phyloP scores from a whole-genome alignment of 2,329 filamentous ascomycete genomes.

The Pseudopithomyces maydicus region DNA sequence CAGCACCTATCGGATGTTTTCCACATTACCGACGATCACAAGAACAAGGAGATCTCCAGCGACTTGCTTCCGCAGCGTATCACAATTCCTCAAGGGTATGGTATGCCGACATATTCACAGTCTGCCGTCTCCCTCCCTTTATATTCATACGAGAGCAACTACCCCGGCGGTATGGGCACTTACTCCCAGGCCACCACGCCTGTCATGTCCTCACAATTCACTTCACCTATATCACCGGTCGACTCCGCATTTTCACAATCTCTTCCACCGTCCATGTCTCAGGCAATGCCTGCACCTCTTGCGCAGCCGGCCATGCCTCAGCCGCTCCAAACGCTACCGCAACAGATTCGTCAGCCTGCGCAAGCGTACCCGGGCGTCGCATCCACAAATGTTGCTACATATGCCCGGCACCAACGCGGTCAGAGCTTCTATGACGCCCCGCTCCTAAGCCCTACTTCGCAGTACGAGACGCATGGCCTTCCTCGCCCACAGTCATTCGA shows the following conservation, averaged over 20 bases:
- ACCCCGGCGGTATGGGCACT: constrained; percentile 11
- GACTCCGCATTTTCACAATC: not conserved
- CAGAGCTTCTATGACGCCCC: constrained; percentile 26
- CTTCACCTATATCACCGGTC: not conserved
- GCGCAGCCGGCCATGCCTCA: not conserved
- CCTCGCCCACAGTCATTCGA: constrained; percentile 33
- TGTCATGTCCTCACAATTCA: constrained; percentile 22
- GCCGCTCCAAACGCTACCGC: constrained; percentile 1
- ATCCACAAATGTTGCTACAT: constrained; percentile 15
- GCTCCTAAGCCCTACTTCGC: constrained; percentile 30
- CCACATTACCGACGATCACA: constrained; percentile 98
- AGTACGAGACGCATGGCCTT: constrained; percentile 24
- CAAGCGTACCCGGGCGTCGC: not conserved
- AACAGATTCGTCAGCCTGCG: constrained; percentile 8
- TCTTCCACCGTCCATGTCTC: not conserved
- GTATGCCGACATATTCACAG: constrained; percentile 4
- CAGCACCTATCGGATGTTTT: constrained; percentile 80
- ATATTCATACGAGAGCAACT: constrained; percentile 11
- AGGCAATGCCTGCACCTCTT: not conserved
- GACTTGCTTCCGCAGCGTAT: constrained; percentile 27
- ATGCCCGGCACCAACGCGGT: constrained; percentile 23
- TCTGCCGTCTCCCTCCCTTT: constrained; percentile 9
- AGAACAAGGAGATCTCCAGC: constrained; percentile 58
- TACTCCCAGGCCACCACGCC: constrained; percentile 24
- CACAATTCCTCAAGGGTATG: constrained; percentile 18